Base-by-base conservation (phyloP, 176 grass and related monocot genomes). In the Cenchrus americanus region DNA sequence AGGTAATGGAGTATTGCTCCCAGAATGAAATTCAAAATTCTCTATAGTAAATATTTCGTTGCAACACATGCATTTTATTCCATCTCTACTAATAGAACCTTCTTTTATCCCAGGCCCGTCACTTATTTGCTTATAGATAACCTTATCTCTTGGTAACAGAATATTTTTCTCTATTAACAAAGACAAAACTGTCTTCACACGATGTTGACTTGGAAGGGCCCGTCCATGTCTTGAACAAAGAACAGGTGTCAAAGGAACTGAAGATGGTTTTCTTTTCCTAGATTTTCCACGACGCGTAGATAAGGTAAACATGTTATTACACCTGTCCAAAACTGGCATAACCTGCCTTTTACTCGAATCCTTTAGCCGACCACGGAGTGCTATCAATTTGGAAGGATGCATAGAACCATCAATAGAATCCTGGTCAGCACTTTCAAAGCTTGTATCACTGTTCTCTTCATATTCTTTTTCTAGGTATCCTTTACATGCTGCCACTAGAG, bases 21-120 rank as follows among this genome's bases (percentile, higher is more conserved):
- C 85, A 76, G 89, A 84, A 79, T 97, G 94, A 68, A 76, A 52
- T 75, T 94, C 94, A 57, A 97, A 97, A 32, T 77, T 77, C 64
- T 78, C 65, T 23, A 87, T 48, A 84, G 80, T 90, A 76, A 94
- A 89, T 65, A 80, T 17, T 75, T 87, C 71, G 62, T 69, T 83
- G 66, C 94, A 97, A 86, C 94, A 97, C 40, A 13, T 84, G 82
- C 94, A 97, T 83, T 86, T 85, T 85, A 97, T 93, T 49, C 91
- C 87, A 74, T 85, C 80, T 71, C 66, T 89, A 69, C 42, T 55
- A 75, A 97, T 78, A 18, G 46, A 37, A 43, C 91, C 94, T 69
- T 94, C 91, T 47, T 90, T 92, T 82, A 78, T 76, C 14, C 43
- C 53, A 63, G 75, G 50, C 8, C 73, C 84, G 41, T 71, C 74